Percentiles rank a stretch among this genome's conserved stretches.
Evolutionary conservation across 1,284 basidiomycete genomes (phyloP).

Genomic region (Xerocomus minutiporus): DNA sequence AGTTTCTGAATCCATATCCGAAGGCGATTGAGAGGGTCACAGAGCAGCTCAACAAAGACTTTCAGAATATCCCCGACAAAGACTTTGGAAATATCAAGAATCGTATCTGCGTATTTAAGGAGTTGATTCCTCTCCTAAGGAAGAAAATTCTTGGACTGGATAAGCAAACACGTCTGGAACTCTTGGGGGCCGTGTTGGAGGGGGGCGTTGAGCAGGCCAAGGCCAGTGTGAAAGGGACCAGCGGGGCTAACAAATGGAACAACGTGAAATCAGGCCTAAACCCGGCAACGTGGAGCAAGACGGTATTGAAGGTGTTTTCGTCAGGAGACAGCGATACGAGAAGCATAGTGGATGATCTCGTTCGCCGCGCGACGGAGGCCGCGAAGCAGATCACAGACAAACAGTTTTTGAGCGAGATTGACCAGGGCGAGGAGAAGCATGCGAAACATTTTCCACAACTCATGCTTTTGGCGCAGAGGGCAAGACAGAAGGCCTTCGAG

Average conservation of each 20-base stretch:
- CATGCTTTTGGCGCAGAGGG: neutral
- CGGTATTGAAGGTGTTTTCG: slow-evolving; percentile 5
- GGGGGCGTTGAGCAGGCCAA: slow-evolving; percentile 9
- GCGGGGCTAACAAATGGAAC: neutral
- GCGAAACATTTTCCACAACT: neutral
- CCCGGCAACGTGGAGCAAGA: neutral
- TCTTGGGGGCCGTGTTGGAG: slow-evolving; percentile 14
- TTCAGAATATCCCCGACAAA: neutral
- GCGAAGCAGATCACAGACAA: slow-evolving; percentile 3
- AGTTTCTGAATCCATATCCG: slow-evolving; percentile 16
- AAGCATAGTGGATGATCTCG: slow-evolving; percentile 1
- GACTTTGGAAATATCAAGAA: slow-evolving; percentile 23
- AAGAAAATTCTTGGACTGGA: slow-evolving; percentile 4
- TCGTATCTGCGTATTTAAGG: slow-evolving; percentile 17
- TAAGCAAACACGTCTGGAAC: neutral
- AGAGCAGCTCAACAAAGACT: neutral
- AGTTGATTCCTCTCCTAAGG: slow-evolving; percentile 8
- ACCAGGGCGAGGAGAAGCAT: neutral
- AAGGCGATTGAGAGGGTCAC: slow-evolving; percentile 13
- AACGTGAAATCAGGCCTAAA: neutral
- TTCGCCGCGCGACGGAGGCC: neutral
- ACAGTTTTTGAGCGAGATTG: slow-evolving; percentile 12
- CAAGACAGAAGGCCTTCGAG: neutral
- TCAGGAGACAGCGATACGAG: slow-evolving; percentile 7
- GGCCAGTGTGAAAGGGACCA: neutral